Base-by-base conservation (phyloP, 257 asterid species). In the Prunella vulgaris region DNA sequence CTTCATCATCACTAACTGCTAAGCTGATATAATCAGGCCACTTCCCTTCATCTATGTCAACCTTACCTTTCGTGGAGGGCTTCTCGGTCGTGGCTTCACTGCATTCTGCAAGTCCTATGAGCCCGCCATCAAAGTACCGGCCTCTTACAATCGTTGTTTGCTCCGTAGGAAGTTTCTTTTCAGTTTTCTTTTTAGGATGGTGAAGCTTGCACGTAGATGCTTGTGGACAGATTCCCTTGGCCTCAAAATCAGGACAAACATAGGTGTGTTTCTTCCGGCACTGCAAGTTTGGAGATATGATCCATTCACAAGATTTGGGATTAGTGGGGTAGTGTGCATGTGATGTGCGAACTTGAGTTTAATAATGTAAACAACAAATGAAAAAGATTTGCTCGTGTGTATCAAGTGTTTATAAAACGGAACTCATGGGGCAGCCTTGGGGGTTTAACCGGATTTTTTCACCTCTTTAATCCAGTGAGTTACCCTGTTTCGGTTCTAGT, bases 201-300 rank as follows among this genome's bases (percentile, higher is more conserved):
- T 91, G 97, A 72, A 94, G 97, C 90, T 89, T 94, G 96, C 96
- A 91, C 9, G 86, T 78, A 20, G 90, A 77, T 72, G 80, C 87
- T 81, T 79, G 86, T 3, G 84, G 80, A 64, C 97, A 93, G 25
- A 24, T 73, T 72, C 99, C 99, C 3, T 86, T 87, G 10, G 90
- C 86, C 83, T 90, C 96, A 66, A 84, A 90, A 22, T 70, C 85
- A 27, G 96, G 96, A 72, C 97, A 90, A 58, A 84, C 88, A 25
- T 86, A 86, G 33, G 91, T 86, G 87, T 93, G 99, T 82, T 90
- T 93, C 91, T 82, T 93, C 92, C 30, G 96, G 80, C 99, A 93
- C 99, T 93, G 96, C 97, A 87, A 64, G 65, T 74, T 81, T 28
- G 74, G 72, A 73, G 70, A 83, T 58, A 74, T 67, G 77, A 74